These are phyloP conservation scores for Fusarium multiceps DNA, from an alignment of 2,329 filamentous ascomycete species.

Conservation along the genomic window DNA sequence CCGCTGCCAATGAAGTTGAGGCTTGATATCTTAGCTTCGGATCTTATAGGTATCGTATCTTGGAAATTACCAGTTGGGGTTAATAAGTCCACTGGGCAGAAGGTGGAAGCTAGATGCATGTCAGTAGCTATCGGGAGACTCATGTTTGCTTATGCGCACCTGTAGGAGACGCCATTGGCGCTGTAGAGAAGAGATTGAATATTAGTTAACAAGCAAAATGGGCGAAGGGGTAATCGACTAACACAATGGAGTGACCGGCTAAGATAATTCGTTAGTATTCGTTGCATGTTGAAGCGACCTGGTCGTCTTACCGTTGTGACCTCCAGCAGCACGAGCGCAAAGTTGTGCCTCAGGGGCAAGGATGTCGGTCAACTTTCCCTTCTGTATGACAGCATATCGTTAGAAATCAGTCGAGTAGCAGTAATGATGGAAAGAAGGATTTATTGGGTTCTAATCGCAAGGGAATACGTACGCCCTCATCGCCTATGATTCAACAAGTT, in stretches of 20 bases:
- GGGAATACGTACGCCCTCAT: constrained; percentile 16
- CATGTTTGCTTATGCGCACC: constrained; percentile 1
- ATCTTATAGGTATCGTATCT: background rate
- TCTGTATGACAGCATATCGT: constrained; percentile 5
- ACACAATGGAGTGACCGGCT: constrained; percentile 22
- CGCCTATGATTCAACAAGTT: constrained; percentile 1
- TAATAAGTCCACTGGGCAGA: constrained; percentile 29
- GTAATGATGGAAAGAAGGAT: background rate
- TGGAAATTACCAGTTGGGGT: constrained; percentile 16
- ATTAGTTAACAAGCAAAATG: background rate
- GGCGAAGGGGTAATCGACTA: background rate
- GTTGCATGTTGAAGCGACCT: background rate
- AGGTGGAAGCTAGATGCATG: constrained; percentile 22
- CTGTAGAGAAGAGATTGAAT: background rate
- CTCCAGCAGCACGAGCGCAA: constrained; percentile 25
- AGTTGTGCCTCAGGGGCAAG: constrained; percentile 24
- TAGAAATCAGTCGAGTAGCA: background rate
- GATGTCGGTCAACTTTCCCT: constrained; percentile 27
- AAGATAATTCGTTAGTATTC: background rate
- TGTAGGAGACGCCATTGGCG: constrained; percentile 21
- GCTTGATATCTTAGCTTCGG: background rate
- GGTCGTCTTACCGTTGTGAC: constrained; percentile 12
- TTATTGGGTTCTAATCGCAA: background rate
- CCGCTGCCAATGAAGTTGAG: constrained; percentile 17
- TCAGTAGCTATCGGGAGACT: background rate